These are phyloP conservation scores for Penicillium maclennaniae DNA, from an alignment of 495 filamentous ascomycete species.

Conservation along the genomic window DNA sequence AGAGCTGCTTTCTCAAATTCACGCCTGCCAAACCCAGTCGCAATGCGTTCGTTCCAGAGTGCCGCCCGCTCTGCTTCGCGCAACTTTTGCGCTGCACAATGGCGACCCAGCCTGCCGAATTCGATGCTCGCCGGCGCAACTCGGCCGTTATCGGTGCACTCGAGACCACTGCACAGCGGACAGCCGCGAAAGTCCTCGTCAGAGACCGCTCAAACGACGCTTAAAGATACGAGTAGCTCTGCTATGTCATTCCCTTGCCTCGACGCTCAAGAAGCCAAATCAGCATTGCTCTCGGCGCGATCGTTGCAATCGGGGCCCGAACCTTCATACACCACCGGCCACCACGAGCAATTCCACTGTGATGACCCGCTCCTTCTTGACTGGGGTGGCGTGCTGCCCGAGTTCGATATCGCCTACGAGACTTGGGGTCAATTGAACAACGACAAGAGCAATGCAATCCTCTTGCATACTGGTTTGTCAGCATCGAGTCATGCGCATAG, in stretches of 20 bases:
- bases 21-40: not conserved
- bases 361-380: constrained; percentile 76
- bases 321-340: constrained; percentile 86
- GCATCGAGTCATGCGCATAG: constrained; percentile 95
- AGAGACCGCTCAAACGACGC: constrained; percentile 17
- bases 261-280: constrained; percentile 81
- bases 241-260: constrained; percentile 94
- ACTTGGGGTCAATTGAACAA: constrained; percentile 83
- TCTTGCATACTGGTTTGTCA: constrained; percentile 90
- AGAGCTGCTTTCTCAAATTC: not conserved
- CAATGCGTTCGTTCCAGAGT: constrained; percentile 28
- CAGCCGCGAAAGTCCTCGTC: constrained; percentile 29
- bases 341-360: constrained; percentile 71
- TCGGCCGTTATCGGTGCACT: constrained; percentile 23
- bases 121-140: constrained; percentile 12
- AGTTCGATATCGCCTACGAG: constrained; percentile 90
- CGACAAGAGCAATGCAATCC: constrained; percentile 82
- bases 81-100: constrained; percentile 11
- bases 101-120: constrained; percentile 14
- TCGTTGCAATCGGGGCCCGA: constrained; percentile 79
- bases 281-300: constrained; percentile 68
- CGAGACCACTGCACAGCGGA: constrained; percentile 22
- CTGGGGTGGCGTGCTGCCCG: constrained; percentile 83
- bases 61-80: constrained; percentile 24
- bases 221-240: constrained; percentile 67